A percentile compares a stretch with the other conserved stretches of the same genome.
Conservation (phyloP, 768 basidiomycete genomes). For the Suillus lakei region DNA sequence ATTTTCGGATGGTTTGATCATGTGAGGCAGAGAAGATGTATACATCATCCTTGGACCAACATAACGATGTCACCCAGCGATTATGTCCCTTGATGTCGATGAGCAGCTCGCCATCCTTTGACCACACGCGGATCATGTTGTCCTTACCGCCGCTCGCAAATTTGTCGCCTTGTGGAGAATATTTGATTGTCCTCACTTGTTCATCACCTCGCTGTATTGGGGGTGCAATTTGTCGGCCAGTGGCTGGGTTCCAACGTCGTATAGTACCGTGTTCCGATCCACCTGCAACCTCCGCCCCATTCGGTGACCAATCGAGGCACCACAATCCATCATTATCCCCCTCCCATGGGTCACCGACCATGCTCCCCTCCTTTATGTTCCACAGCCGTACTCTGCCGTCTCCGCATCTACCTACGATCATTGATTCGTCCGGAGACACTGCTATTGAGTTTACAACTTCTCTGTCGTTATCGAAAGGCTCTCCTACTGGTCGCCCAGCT, state of each 20-base stretch:
- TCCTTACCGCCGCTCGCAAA: background rate
- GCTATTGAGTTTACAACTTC: rapidly evolving
- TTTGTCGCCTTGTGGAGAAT: background rate
- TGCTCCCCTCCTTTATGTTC: background rate
- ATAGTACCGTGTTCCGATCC: slow-evolving; percentile 15
- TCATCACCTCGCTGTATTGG: background rate
- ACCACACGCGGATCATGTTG: background rate
- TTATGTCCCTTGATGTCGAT: background rate
- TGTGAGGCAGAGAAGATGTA: background rate
- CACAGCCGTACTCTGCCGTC: background rate
- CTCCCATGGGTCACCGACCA: background rate
- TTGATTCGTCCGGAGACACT: background rate
- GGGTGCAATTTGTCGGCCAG: background rate
- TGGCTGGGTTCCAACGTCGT: slow-evolving; percentile 15
- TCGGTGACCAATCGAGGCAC: slow-evolving; percentile 15
- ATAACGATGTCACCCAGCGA: background rate
- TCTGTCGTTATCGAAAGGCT: background rate
- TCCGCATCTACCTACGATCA: background rate
- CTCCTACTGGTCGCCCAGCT: background rate
- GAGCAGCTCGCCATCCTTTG: background rate
- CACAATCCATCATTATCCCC: background rate
- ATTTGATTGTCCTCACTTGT: background rate
- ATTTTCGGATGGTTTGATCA: background rate
- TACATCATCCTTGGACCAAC: background rate
- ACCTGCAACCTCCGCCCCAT: slow-evolving; percentile 13